Evolutionary conservation across 352 stramenopile species (phyloP).

Genomic region (Phytopythium sindhum): DNA sequence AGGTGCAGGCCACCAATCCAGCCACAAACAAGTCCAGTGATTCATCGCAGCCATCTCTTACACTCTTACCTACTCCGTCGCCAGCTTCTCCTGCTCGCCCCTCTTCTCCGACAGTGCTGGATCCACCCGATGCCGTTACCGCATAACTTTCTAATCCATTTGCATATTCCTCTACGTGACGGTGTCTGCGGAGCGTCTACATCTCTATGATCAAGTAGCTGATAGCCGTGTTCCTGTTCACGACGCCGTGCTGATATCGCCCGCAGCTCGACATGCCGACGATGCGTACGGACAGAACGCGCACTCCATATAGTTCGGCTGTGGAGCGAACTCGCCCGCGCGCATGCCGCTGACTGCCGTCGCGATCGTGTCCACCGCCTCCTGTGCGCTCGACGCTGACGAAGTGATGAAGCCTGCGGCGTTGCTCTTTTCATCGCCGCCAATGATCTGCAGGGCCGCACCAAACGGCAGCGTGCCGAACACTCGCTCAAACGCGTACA

Average conservation of each 20-base stretch:
- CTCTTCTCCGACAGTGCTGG: neutral
- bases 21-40: neutral
- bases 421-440: conserved; percentile 16
- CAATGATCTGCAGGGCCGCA: conserved; percentile 59
- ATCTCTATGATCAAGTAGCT: neutral
- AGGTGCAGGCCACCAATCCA: neutral
- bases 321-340: conserved; percentile 45
- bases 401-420: conserved; percentile 8
- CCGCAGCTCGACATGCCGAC: conserved; percentile 45
- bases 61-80: neutral
- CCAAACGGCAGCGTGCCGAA: conserved; percentile 50
- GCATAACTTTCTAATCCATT: neutral
- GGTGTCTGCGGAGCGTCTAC: neutral
- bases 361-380: conserved; percentile 37
- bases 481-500: conserved; percentile 68
- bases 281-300: conserved; percentile 67
- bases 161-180: neutral
- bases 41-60: neutral
- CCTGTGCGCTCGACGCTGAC: conserved; percentile 19
- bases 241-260: neutral
- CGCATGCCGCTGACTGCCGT: conserved; percentile 36
- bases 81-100: neutral
- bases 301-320: conserved; percentile 59
- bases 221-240: neutral
- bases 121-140: neutral